phyloP scores from a whole-genome alignment of 1,139 yeast species.

The Yamadazyma dendronema region DNA sequence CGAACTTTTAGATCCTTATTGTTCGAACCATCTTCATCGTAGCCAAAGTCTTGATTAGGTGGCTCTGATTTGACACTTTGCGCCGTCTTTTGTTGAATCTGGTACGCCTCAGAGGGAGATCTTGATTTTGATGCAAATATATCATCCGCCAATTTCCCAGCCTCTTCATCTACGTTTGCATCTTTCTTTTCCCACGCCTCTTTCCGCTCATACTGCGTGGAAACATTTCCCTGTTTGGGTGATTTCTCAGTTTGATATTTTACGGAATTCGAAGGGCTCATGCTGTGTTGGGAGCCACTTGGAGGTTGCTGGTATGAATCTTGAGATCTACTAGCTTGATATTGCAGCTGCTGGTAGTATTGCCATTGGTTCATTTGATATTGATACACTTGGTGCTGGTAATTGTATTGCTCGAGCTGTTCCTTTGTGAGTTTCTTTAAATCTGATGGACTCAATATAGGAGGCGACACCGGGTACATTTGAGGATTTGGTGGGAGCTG shows the following conservation, averaged over 20 bases:
- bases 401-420: slow-evolving; percentile 23
- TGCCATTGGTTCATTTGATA: slow-evolving; percentile 21
- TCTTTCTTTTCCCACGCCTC: slow-evolving; percentile 40
- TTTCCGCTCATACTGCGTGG: slow-evolving; percentile 24
- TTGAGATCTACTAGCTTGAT: not conserved
- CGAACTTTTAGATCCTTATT: slow-evolving; percentile 2
- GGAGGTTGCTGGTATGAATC: no score
- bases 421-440: slow-evolving; percentile 21
- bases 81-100: slow-evolving; percentile 13
- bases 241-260: not conserved
- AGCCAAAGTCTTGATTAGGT: slow-evolving; percentile 2
- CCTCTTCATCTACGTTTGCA: slow-evolving; percentile 22
- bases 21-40: not conserved
- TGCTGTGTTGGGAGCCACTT: not conserved
- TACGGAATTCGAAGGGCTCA: not conserved
- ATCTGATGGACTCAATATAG: slow-evolving; percentile 16
- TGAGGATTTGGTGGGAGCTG: no score
- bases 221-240: not conserved
- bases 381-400: slow-evolving; percentile 23
- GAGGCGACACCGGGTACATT: slow-evolving; percentile 19
- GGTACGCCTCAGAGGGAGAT: slow-evolving; percentile 12
- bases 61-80: slow-evolving; percentile 18
- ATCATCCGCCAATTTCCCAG: slow-evolving; percentile 43
- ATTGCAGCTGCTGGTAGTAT: slow-evolving; percentile 11
- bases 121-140: slow-evolving; percentile 27